phyloP scores from a whole-genome alignment of 495 filamentous ascomycete species.

The Cercophora scortea region DNA sequence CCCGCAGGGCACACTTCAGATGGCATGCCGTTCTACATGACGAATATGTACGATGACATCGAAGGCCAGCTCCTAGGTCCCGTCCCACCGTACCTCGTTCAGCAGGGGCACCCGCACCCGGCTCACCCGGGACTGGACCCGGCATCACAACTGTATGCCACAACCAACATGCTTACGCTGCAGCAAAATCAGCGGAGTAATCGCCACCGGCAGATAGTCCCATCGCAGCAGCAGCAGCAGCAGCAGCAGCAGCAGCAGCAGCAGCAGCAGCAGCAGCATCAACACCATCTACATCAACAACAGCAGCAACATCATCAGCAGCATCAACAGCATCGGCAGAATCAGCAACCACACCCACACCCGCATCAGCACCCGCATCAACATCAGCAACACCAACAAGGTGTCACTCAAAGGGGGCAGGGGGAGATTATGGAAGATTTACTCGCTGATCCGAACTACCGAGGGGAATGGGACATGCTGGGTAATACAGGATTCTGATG shows the following conservation, averaged over 20 bases:
- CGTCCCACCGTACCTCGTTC: slow-evolving; percentile 37
- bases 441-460: slow-evolving; percentile 22
- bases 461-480: slow-evolving; percentile 22
- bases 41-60: slow-evolving; percentile 37
- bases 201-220: neutral
- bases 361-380: slow-evolving; percentile 16
- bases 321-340: slow-evolving; percentile 5
- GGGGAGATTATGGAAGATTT: slow-evolving; percentile 34
- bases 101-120: slow-evolving; percentile 14
- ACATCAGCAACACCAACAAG: slow-evolving; percentile 15
- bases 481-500: slow-evolving; percentile 1
- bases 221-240: slow-evolving; percentile 3
- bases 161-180: slow-evolving; percentile 12
- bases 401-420: neutral
- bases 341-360: slow-evolving; percentile 7
- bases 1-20: slow-evolving; percentile 11
- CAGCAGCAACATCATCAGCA: slow-evolving; percentile 17
- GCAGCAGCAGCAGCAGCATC: slow-evolving; percentile 13
- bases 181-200: slow-evolving; percentile 9
- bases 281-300: slow-evolving; percentile 17
- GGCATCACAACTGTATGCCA: slow-evolving; percentile 28
- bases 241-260: slow-evolving; percentile 4
- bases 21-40: slow-evolving; percentile 33
- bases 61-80: slow-evolving; percentile 41
- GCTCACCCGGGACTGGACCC: slow-evolving; percentile 28